These are phyloP conservation scores for Lathyrus tuberosus DNA, from an alignment of 306 rosid species.

Conservation along the genomic window DNA sequence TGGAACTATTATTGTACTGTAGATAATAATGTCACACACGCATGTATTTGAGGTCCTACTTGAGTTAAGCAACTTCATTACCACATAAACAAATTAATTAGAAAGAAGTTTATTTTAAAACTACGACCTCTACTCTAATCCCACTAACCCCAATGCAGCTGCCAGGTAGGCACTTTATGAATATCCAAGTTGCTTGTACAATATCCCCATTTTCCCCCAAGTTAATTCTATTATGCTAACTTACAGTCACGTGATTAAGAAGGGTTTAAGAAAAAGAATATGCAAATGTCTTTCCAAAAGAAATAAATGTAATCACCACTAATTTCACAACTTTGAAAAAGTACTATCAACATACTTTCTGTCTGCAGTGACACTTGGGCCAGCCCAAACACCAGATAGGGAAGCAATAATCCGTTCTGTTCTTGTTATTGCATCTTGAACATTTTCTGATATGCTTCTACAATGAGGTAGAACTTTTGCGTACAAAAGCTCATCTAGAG, in stretches of 20 bases:
- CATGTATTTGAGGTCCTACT: constrained; percentile 13
- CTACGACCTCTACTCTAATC: constrained; percentile 6
- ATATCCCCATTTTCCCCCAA: neutral
- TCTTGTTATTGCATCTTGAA: constrained; percentile 88
- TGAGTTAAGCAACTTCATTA: constrained; percentile 20
- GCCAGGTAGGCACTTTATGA: constrained; percentile 7
- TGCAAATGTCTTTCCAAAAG: constrained; percentile 28
- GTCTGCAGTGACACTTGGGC: constrained; percentile 67
- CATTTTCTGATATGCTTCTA: constrained; percentile 72
- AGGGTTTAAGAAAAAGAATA: constrained; percentile 11
- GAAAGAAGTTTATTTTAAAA: constrained; percentile 18
- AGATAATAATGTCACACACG: constrained; percentile 2
- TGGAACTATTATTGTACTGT: neutral
- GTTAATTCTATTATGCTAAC: neutral
- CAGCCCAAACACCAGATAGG: constrained; percentile 84
- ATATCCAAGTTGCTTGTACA: constrained; percentile 6
- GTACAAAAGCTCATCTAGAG: constrained; percentile 80
- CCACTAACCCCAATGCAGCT: neutral
- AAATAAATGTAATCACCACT: constrained; percentile 13
- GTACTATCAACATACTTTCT: constrained; percentile 53
- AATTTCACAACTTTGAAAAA: neutral
- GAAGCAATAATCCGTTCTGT: constrained; percentile 86
- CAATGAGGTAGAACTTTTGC: constrained; percentile 85
- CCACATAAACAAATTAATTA: constrained; percentile 22
- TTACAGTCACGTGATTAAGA: constrained; percentile 6